These are phyloP conservation scores for Erythrophleum fordii DNA, from an alignment of 306 rosid species.

Conservation along the genomic window DNA sequence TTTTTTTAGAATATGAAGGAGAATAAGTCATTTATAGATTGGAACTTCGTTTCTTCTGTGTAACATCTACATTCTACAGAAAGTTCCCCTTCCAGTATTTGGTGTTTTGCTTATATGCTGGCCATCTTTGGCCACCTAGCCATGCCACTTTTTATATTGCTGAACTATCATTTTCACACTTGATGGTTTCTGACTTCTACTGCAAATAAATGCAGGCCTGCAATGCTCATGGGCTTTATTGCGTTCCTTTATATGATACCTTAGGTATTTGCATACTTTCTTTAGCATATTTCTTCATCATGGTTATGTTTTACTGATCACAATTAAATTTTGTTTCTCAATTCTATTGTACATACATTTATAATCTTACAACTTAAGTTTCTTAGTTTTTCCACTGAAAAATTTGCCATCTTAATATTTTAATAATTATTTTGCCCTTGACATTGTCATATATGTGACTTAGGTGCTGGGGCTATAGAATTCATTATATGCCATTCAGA, in stretches of 20 bases:
- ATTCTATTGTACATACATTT: background rate
- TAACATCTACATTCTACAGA: background rate
- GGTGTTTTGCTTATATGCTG: background rate
- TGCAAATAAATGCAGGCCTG: constrained; percentile 72
- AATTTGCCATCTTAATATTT: background rate
- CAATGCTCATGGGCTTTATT: constrained; percentile 91
- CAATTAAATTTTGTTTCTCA: background rate
- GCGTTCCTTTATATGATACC: constrained; percentile 92
- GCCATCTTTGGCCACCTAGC: constrained; percentile 1
- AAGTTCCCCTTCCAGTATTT: background rate
- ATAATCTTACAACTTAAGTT: background rate
- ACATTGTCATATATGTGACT: constrained; percentile 36
- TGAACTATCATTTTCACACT: constrained; percentile 20
- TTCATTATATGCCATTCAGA: constrained; percentile 82
- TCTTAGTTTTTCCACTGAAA: background rate
- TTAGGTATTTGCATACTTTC: constrained; percentile 60
- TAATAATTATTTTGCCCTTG: constrained; percentile 1
- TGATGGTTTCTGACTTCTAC: constrained; percentile 30
- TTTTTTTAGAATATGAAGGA: no score
- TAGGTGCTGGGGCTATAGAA: constrained; percentile 92
- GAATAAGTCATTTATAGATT: no score
- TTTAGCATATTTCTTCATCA: constrained; percentile 35
- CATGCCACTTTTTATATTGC: constrained; percentile 11
- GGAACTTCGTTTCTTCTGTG: background rate
- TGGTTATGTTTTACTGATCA: constrained; percentile 30